Evolutionary conservation across 2,329 filamentous ascomycete species (phyloP).

Genomic region (Microthyrium microscopicum): DNA sequence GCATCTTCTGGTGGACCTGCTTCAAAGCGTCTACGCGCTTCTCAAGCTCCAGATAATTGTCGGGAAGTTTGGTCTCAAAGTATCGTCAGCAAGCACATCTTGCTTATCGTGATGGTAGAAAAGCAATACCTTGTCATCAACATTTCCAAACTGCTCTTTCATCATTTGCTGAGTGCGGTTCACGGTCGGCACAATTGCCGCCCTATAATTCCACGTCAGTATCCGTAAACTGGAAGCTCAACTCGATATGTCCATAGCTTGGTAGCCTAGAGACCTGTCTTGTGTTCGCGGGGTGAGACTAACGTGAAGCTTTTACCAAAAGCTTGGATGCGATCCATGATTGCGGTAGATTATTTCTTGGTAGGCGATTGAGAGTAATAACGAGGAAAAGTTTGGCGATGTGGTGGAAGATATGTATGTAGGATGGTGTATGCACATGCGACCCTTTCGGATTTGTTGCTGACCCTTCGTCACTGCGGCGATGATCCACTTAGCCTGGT

Average conservation of each 20-base stretch:
- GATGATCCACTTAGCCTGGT: no score
- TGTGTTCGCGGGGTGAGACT: constrained; percentile 14
- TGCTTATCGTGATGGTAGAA: no score
- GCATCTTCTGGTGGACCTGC: constrained; percentile 91
- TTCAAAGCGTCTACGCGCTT: constrained; percentile 97
- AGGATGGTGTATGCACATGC: neutral
- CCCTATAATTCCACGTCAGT: constrained; percentile 37
- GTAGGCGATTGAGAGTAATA: no score
- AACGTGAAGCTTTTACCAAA: constrained; percentile 57
- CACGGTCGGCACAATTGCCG: constrained; percentile 79
- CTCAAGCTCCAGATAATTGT: constrained; percentile 96
- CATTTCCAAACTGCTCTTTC: constrained; percentile 92
- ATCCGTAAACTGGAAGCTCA: no score
- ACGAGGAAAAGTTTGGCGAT: neutral
- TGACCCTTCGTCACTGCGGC: no score
- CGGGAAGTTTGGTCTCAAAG: constrained; percentile 73
- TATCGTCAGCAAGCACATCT: neutral
- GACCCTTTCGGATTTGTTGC: no score
- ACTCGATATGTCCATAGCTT: constrained; percentile 7
- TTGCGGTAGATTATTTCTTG: constrained; percentile 8
- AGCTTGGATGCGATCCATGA: constrained; percentile 53
- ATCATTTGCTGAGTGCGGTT: constrained; percentile 92
- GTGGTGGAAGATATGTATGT: neutral
- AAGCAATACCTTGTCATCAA: constrained; percentile 64
- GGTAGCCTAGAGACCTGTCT: constrained; percentile 6